phyloP scores from a whole-genome alignment of 495 filamentous ascomycete genomes.

The Pyronema domesticum region DNA sequence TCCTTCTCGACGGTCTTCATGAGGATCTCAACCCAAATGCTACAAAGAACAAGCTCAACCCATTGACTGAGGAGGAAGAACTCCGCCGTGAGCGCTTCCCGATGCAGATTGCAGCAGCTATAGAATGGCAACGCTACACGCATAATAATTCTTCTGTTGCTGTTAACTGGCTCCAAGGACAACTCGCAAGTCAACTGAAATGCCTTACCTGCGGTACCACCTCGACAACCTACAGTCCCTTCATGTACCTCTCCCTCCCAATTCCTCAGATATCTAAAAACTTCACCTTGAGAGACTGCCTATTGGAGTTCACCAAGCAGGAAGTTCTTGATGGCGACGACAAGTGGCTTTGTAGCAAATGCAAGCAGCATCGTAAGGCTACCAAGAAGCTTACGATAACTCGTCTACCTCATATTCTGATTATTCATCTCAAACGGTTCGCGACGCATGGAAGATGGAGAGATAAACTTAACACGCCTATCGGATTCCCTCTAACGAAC shows the following conservation, averaged over 20 bases:
- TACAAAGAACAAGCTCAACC: conserved; percentile 38
- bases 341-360: conserved; percentile 53
- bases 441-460: conserved; percentile 36
- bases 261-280: conserved; percentile 12
- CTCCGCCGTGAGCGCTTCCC: conserved; percentile 44
- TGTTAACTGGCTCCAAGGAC: conserved; percentile 52
- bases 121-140: conserved; percentile 53
- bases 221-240: conserved; percentile 55
- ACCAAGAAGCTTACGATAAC: conserved; percentile 60
- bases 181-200: conserved; percentile 44
- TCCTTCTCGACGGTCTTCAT: conserved; percentile 49
- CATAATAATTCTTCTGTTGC: conserved; percentile 50
- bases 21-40: conserved; percentile 59
- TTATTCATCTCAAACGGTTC: conserved; percentile 65
- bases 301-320: conserved; percentile 48
- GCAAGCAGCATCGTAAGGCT: conserved; percentile 48
- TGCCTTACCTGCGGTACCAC: conserved; percentile 49
- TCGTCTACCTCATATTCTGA: conserved; percentile 49
- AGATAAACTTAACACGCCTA: conserved; percentile 46
- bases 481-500: conserved; percentile 48
- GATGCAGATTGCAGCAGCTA: conserved; percentile 38
- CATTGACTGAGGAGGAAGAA: conserved; percentile 45
- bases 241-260: conserved; percentile 27
- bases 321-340: conserved; percentile 50
- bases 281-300: conserved; percentile 38